These are phyloP conservation scores for Pharus latifolius DNA, from an alignment of 176 grass and related monocot genomes.

Conservation along the genomic window DNA sequence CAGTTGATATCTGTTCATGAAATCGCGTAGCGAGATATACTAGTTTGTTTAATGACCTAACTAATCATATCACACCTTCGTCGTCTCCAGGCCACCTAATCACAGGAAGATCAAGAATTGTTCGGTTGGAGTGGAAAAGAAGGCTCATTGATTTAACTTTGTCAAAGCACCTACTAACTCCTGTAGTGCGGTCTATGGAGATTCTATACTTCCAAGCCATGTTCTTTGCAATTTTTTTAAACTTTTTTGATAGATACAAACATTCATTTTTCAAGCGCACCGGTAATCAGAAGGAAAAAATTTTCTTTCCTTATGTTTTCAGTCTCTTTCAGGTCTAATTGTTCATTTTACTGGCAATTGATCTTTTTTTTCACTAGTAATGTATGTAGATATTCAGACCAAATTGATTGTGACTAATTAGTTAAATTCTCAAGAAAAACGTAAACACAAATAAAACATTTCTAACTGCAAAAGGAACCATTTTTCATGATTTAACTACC, in stretches of 20 bases:
- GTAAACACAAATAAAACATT: too few species aligned
- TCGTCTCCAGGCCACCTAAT: constrained; percentile 37
- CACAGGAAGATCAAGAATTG: constrained; percentile 17
- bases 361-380: background rate
- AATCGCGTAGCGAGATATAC: background rate
- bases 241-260: too few species aligned
- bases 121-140: constrained; percentile 21
- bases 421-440: too few species aligned
- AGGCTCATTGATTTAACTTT: constrained; percentile 7
- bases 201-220: background rate
- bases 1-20: background rate
- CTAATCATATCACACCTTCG: constrained; percentile 17
- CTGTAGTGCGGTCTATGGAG: background rate
- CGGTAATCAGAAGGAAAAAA: background rate
- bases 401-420: too few species aligned
- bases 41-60: constrained; percentile 20
- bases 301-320: constrained; percentile 1
- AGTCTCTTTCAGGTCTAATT: constrained; percentile 8
- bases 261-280: background rate
- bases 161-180: constrained; percentile 23
- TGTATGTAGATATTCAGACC: too few species aligned
- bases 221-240: background rate
- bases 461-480: too few species aligned
- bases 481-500: too few species aligned
- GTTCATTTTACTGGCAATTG: too few species aligned